Base-by-base conservation (phyloP, 768 basidiomycete genomes). In the Termitomyces eurrhizus region DNA sequence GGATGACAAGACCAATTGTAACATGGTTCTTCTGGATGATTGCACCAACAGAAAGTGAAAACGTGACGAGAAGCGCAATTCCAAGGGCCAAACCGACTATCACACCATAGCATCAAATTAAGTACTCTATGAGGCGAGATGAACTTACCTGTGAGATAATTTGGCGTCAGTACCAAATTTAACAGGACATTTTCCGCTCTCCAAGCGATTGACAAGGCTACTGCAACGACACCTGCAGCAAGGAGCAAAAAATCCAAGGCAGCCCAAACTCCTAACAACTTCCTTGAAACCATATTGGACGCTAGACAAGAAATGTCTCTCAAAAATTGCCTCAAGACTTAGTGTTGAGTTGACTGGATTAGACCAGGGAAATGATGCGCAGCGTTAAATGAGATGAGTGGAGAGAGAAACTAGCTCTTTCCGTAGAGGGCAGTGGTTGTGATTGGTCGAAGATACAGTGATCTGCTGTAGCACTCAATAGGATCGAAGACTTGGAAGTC, bases 171-270 rank as follows among this genome's bases (percentile, higher is more conserved):
- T 36, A 89, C 83, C 77, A 92, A 78, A 70, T 92, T 92, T 73
- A 89, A 76, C 59, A 95, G 74, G n/a, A 89, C 69, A 67, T 90
- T 81, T 8, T 85, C 80, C 48, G 77, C 74, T 56, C 84, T 80
- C 89, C 90, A 94, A 39, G 89, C 68, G 59, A 93, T 74, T 18
- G 91, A 89, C 52, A 93, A 74, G 45, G 80, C 79, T 60, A 95
- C 74, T 13, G 85, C 74, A 55, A 93, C 61, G 45, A 78, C 75
- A 48, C 90, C 92, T 13, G 89, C 86, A n/a, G 77, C 82, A 51
- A 94, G 78, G 52, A 95, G 82, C 62, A 78, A 79, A 57, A 88
- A 60, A 75, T 88, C 89, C 63, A 94, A 78, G 71, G 85, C 81
- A 29, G 78, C 83, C 89, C 92, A 95, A 61, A 83, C 79, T 52